These are phyloP conservation scores for Phyllosticta paracitricarpa DNA, from an alignment of 2,329 filamentous ascomycete genomes.

Conservation along the genomic window DNA sequence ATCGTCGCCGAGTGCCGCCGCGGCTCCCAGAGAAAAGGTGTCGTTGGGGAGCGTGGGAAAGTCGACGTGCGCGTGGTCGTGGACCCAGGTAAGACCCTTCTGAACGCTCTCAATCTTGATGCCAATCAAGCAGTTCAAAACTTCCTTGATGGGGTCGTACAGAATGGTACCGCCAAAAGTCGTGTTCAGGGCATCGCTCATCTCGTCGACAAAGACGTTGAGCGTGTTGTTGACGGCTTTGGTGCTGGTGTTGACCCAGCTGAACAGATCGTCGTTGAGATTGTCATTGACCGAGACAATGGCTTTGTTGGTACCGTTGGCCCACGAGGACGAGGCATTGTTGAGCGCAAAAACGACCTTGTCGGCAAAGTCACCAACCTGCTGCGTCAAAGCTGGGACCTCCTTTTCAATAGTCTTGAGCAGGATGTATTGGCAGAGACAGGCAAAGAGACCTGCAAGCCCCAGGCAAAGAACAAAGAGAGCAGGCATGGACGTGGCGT, in stretches of 20 bases:
- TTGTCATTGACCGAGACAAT: slow-evolving; percentile 55
- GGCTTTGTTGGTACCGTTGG: slow-evolving; percentile 62
- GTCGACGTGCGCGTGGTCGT: slow-evolving; percentile 71
- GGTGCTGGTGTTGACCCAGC: slow-evolving; percentile 79
- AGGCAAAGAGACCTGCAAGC: slow-evolving; percentile 70
- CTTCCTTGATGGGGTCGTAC: slow-evolving; percentile 64
- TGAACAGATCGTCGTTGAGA: slow-evolving; percentile 76
- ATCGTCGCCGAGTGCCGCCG: slow-evolving; percentile 40
- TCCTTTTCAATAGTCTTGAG: slow-evolving; percentile 63
- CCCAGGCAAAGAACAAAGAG: slow-evolving; percentile 81
- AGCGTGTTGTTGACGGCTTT: slow-evolving; percentile 75
- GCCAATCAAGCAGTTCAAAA: slow-evolving; percentile 78
- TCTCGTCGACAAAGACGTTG: slow-evolving; percentile 69
- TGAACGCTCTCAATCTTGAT: slow-evolving; percentile 79
- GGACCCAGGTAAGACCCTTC: slow-evolving; percentile 86
- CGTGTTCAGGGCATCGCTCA: slow-evolving; percentile 60
- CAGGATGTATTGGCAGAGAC: slow-evolving; percentile 73
- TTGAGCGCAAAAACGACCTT: slow-evolving; percentile 65
- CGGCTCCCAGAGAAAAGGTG: slow-evolving; percentile 72
- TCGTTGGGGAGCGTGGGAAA: slow-evolving; percentile 71
- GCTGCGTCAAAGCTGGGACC: slow-evolving; percentile 60
- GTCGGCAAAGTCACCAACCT: slow-evolving; percentile 71
- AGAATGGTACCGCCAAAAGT: slow-evolving; percentile 79
- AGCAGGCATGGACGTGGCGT: slow-evolving; percentile 74
- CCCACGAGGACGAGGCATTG: slow-evolving; percentile 67